phyloP scores from a whole-genome alignment of 2,329 filamentous ascomycete species.

The Hypomyces perniciosus region DNA sequence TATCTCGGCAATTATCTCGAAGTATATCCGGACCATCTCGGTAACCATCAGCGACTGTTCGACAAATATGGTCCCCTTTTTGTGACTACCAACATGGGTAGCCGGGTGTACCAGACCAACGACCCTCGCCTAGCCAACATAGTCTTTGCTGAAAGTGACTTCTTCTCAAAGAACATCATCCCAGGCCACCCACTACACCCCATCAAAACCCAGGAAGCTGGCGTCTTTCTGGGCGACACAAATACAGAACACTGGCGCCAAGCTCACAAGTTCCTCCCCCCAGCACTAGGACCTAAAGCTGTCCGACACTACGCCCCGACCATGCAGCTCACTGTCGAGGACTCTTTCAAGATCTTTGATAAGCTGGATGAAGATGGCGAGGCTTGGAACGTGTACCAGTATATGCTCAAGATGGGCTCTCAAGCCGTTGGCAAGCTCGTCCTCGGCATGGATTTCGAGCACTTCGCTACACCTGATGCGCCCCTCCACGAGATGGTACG shows the following conservation, averaged over 20 bases:
- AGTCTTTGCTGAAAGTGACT: slow-evolving; percentile 43
- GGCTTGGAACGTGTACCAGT: slow-evolving; percentile 44
- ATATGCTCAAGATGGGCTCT: slow-evolving; percentile 44
- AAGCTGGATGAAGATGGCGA: slow-evolving; percentile 43
- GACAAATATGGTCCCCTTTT: slow-evolving; percentile 47
- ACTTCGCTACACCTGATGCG: slow-evolving; percentile 39
- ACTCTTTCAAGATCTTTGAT: slow-evolving; percentile 44
- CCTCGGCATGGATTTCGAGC: slow-evolving; percentile 40
- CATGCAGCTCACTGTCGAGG: slow-evolving; percentile 51
- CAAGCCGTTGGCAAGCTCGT: slow-evolving; percentile 41
- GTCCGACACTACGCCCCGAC: slow-evolving; percentile 54
- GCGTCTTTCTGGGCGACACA: slow-evolving; percentile 45
- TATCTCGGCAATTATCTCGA: slow-evolving; percentile 50
- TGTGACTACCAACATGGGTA: slow-evolving; percentile 47
- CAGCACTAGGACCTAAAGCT: slow-evolving; percentile 52
- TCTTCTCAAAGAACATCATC: slow-evolving; percentile 48
- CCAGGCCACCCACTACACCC: slow-evolving; percentile 42
- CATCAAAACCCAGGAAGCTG: slow-evolving; percentile 37
- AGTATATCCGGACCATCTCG: slow-evolving; percentile 51
- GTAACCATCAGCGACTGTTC: slow-evolving; percentile 50
- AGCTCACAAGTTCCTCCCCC: slow-evolving; percentile 57
- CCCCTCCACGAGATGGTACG: slow-evolving; percentile 46
- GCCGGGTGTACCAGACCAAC: slow-evolving; percentile 44
- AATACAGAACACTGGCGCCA: slow-evolving; percentile 43
- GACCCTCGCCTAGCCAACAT: slow-evolving; percentile 40